Evolutionary conservation across 768 basidiomycete species (phyloP).

Genomic region (Agrocybe chaxingu): DNA sequence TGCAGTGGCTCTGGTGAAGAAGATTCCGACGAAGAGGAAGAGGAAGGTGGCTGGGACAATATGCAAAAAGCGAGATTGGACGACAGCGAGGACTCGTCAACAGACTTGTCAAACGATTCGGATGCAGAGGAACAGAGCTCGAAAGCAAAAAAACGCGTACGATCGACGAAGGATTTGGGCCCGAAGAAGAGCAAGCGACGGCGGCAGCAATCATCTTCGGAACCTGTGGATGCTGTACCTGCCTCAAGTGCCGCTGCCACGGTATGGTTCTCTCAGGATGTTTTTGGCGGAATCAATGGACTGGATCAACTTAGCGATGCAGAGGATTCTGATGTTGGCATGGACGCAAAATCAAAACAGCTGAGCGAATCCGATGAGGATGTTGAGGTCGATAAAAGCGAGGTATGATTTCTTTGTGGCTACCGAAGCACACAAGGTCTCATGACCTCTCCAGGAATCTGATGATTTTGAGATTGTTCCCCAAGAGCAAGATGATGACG

Average conservation of each 20-base stretch:
- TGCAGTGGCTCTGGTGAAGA: constrained; percentile 33
- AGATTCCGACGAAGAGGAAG: constrained; percentile 36
- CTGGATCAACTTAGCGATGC: constrained; percentile 33
- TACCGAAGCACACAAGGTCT: not conserved
- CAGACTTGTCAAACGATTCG: constrained; percentile 49
- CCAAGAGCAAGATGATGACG: constrained; percentile 56
- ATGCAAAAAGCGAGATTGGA: constrained; percentile 54
- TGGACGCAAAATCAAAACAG: constrained; percentile 24
- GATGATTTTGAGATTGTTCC: constrained; percentile 78
- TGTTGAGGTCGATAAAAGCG: constrained; percentile 7
- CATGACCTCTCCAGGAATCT: not conserved
- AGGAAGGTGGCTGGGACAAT: constrained; percentile 70
- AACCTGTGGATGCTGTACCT: constrained; percentile 26
- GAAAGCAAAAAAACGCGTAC: constrained; percentile 43
- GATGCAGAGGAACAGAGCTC: constrained; percentile 23
- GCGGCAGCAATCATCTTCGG: constrained; percentile 49
- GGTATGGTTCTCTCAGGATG: constrained; percentile 94
- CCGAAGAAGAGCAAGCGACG: constrained; percentile 43
- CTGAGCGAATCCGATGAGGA: constrained; percentile 9
- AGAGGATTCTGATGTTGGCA: constrained; percentile 25
- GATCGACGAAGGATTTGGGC: constrained; percentile 17
- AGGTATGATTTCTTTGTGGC: not conserved
- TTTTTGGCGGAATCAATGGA: constrained; percentile 70
- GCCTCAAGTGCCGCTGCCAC: constrained; percentile 54
- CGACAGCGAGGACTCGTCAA: constrained; percentile 46